Percentiles rank a stretch among this genome's conserved stretches.
phyloP scores from a whole-genome alignment of 2,329 filamentous ascomycete genomes.

The Bipolaris zeicola region DNA sequence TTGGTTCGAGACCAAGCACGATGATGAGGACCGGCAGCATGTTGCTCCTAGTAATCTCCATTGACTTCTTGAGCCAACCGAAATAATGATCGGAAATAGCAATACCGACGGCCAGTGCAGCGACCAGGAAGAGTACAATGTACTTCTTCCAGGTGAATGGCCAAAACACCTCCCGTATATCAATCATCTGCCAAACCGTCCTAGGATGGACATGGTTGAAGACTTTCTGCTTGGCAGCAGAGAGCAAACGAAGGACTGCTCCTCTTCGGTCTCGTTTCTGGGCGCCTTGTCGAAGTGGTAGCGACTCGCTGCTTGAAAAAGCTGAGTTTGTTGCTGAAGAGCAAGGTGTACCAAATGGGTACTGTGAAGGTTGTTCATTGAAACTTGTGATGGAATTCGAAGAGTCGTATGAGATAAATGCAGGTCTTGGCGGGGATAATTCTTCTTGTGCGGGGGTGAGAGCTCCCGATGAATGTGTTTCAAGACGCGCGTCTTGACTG shows the following conservation, averaged over 20 bases:
- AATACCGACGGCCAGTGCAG: slow-evolving; percentile 14
- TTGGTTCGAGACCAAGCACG: slow-evolving; percentile 15
- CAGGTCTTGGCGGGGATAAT: background rate
- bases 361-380: background rate
- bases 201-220: slow-evolving; percentile 13
- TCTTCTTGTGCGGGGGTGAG: background rate
- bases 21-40: slow-evolving; percentile 27
- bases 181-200: slow-evolving; percentile 15
- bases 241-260: too few relatives aligned
- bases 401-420: background rate
- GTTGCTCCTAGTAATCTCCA: slow-evolving; percentile 21
- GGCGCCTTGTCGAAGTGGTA: background rate
- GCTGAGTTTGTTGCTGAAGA: background rate
- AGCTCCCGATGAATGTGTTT: background rate
- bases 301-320: background rate
- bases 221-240: too few relatives aligned
- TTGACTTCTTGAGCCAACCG: slow-evolving; percentile 19
- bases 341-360: background rate
- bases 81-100: slow-evolving; percentile 17
- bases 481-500: background rate
- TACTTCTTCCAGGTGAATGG: slow-evolving; percentile 27
- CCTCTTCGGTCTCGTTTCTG: too few relatives aligned
- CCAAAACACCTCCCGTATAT: slow-evolving; percentile 18
- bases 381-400: background rate
- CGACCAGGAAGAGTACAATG: slow-evolving; percentile 14